phyloP scores from a whole-genome alignment of 2,329 filamentous ascomycete species.

The Colletotrichum sp. region DNA sequence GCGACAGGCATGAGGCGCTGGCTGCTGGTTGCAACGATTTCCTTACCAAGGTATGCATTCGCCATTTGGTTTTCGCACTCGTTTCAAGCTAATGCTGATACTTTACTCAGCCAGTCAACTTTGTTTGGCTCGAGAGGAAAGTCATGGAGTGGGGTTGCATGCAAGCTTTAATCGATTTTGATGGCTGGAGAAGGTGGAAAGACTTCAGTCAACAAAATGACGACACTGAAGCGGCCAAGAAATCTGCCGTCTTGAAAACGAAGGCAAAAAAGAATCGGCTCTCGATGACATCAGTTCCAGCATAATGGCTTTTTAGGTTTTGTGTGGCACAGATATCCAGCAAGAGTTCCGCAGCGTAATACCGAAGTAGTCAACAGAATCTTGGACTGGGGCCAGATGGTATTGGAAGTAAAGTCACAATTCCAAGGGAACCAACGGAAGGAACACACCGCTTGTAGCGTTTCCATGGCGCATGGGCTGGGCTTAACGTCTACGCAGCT shows the following conservation, averaged over 20 bases:
- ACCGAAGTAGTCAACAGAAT: not conserved
- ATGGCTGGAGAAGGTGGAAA: slow-evolving; percentile 98
- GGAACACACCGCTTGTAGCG: not conserved
- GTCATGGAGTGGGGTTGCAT: slow-evolving; percentile 99
- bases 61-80: not conserved
- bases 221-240: slow-evolving; percentile 46
- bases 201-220: slow-evolving; percentile 67
- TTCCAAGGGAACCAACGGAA: not conserved
- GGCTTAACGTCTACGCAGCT: not conserved
- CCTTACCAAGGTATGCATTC: slow-evolving; percentile 80
- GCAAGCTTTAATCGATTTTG: slow-evolving; percentile 98
- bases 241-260: slow-evolving; percentile 38
- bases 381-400: not conserved
- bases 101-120: slow-evolving; percentile 80
- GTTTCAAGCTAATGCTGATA: slow-evolving; percentile 19
- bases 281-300: slow-evolving; percentile 32
- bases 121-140: slow-evolving; percentile 95
- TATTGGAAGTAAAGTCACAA: not conserved
- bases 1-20: slow-evolving; percentile 91
- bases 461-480: not conserved
- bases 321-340: not conserved
- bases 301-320: not conserved
- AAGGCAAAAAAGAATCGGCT: slow-evolving; percentile 52
- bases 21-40: slow-evolving; percentile 98
- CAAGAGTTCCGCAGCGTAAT: not conserved